Percentiles rank a stretch among this genome's conserved stretches.
phyloP scores from a whole-genome alignment of 2,329 filamentous ascomycete genomes.

The Colletotrichum shisoi region DNA sequence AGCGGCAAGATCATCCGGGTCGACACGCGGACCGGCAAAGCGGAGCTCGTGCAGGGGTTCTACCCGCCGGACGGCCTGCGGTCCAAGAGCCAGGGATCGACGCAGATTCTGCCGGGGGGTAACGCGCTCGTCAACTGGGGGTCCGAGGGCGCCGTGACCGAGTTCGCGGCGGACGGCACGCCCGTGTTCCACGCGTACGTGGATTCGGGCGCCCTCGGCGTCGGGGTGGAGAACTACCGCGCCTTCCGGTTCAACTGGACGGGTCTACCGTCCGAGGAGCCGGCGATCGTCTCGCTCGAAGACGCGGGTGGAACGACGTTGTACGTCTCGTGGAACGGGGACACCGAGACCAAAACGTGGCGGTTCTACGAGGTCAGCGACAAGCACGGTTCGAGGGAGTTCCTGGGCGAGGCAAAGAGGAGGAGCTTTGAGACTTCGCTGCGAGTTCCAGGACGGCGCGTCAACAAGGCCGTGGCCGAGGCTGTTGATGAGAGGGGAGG shows the following conservation, averaged over 20 bases:
- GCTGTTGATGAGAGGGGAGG: conserved; percentile 17
- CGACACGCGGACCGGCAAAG: conserved; percentile 56
- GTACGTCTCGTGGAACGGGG: conserved; percentile 50
- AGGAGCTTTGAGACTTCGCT: conserved; percentile 34
- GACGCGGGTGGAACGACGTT: conserved; percentile 11
- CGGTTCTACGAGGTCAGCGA: conserved; percentile 43
- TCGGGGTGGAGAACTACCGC: conserved; percentile 61
- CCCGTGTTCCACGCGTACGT: conserved; percentile 63
- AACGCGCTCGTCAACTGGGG: conserved; percentile 67
- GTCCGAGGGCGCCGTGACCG: conserved; percentile 57
- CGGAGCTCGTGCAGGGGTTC: conserved; percentile 57
- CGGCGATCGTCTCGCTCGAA: conserved; percentile 36
- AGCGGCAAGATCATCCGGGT: conserved; percentile 59
- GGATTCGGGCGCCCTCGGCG: conserved; percentile 48
- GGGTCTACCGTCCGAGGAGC: conserved; percentile 55
- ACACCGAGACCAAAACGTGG: conserved; percentile 47
- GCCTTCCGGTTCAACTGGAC: conserved; percentile 63
- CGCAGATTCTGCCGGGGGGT: conserved; percentile 62
- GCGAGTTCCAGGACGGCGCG: not conserved
- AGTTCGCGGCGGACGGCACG: conserved; percentile 57
- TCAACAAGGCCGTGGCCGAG: conserved; percentile 8
- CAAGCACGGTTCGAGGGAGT: conserved; percentile 13
- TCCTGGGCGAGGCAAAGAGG: conserved; percentile 26
- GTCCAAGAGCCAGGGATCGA: conserved; percentile 55
- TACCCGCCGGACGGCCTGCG: conserved; percentile 55